Evolutionary conservation across 2,329 filamentous ascomycete species (phyloP).

Genomic region (Paradendryphiella salina): DNA sequence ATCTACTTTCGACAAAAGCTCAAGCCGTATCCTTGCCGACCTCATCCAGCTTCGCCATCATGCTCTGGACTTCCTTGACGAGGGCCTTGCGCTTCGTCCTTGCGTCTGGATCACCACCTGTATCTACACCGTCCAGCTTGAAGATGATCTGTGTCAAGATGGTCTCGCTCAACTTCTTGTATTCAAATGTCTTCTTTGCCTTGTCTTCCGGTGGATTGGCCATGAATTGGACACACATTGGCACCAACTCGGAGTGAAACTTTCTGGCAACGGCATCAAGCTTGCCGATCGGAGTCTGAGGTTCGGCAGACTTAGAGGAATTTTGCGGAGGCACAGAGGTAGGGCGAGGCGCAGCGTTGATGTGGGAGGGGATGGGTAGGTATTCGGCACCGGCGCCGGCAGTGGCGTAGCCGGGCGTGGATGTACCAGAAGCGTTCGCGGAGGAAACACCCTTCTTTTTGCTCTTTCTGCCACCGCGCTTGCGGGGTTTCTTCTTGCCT

Average conservation of each 20-base stretch:
- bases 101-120: conserved; percentile 68
- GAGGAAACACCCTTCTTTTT: conserved; percentile 52
- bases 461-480: conserved; percentile 47
- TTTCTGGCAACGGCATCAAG: conserved; percentile 67
- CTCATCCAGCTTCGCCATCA: conserved; percentile 67
- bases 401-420: conserved; percentile 47
- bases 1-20: no score
- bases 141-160: conserved; percentile 75
- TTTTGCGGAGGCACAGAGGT: conserved; percentile 41
- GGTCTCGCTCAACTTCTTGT: conserved; percentile 74
- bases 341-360: conserved; percentile 40
- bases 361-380: conserved; percentile 44
- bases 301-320: conserved; percentile 26
- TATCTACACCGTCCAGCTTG: conserved; percentile 76
- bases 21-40: conserved; percentile 14
- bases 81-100: conserved; percentile 69
- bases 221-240: conserved; percentile 65
- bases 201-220: conserved; percentile 60
- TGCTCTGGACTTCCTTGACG: conserved; percentile 70
- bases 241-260: conserved; percentile 67
- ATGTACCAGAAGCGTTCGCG: conserved; percentile 48
- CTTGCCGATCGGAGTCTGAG: conserved; percentile 56
- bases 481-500: conserved; percentile 43
- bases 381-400: conserved; percentile 43
- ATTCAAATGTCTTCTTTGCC: conserved; percentile 72